Evolutionary conservation across 768 basidiomycete genomes (phyloP), one percentile per base, ranked within the genome.

Genomic region (Leccinum subgranulosum): DNA sequence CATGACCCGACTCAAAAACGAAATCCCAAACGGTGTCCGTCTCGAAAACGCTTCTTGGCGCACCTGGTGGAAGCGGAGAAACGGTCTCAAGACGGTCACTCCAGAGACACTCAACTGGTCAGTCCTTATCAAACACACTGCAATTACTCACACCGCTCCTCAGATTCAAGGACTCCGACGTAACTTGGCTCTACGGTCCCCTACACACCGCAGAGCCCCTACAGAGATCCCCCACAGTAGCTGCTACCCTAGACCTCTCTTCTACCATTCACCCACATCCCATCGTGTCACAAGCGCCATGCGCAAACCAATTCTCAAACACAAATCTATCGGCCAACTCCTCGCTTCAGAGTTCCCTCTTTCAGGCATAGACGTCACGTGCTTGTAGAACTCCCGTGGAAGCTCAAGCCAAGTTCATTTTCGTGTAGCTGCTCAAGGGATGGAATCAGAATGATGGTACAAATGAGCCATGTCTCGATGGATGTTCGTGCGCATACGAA

Each of bases 41-140:
- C 84, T 99, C 56, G 97, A 99, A 80, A 99, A 99, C 68, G 97
- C 97, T 9, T 92, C 90, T 59, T 99, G 96, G 96, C 79, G 96
- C 43, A 98, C 95, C 1, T 99, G 96, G 96, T 98, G 95, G 88
- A 98, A 98, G 76, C 95, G 98, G 82, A 80, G 96, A 60, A 97
- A 97, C 66, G 91, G 94, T 63, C 83, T 99, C 60, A 92, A 88
- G 77, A 99, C 96, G 0, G 81, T 99, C 70, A 90, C 87, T 25
- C 96, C 96, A 57, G 97, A 99, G 78, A 97, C 95, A 4, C 84
- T 99, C 66, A 99, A 99, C 73, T 99, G 96, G 96, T 98, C 68
- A 67, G 89, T 74, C 66, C 36, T 39, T 0, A n/a, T n/a, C 6
- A 8, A 39, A 39, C 17, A 3, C 36, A 3, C 8, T 4, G 8